Conservation (phyloP, 2,329 filamentous ascomycete genomes). For the Colletotrichum graminicola region DNA sequence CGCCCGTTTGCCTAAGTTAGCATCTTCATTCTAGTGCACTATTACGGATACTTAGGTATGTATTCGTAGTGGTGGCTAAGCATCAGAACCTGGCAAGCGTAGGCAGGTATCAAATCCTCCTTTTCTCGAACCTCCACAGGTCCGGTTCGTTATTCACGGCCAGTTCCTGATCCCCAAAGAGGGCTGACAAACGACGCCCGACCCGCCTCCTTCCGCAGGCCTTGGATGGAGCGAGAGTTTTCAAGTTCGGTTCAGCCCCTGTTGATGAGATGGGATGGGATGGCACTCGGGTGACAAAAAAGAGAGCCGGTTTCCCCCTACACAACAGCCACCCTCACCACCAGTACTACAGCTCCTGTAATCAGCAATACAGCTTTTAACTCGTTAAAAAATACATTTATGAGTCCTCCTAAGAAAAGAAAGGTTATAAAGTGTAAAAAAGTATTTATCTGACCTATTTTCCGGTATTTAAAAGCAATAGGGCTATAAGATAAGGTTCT, state of each 20-base stretch:
- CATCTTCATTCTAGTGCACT: background rate
- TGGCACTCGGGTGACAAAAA: no score
- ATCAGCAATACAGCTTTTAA: no score
- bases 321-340: no score
- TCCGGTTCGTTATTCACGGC: conserved; percentile 24
- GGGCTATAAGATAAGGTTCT: no score
- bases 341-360: no score
- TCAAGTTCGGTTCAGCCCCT: background rate
- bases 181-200: conserved; percentile 5
- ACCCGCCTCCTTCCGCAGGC: conserved; percentile 4
- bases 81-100: conserved; percentile 5
- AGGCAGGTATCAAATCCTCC: background rate
- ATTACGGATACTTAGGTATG: no score
- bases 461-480: no score
- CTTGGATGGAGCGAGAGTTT: conserved; percentile 2
- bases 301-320: no score
- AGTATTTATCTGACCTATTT: no score
- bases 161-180: conserved; percentile 15
- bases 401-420: no score
- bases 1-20: background rate
- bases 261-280: background rate
- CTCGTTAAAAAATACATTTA: no score
- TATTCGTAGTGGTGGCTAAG: conserved; percentile 8
- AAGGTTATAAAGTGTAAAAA: no score
- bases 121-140: conserved; percentile 3